Evolutionary conservation across 352 stramenopile genomes (phyloP).

Genomic region (Phytophthora aleatoria): DNA sequence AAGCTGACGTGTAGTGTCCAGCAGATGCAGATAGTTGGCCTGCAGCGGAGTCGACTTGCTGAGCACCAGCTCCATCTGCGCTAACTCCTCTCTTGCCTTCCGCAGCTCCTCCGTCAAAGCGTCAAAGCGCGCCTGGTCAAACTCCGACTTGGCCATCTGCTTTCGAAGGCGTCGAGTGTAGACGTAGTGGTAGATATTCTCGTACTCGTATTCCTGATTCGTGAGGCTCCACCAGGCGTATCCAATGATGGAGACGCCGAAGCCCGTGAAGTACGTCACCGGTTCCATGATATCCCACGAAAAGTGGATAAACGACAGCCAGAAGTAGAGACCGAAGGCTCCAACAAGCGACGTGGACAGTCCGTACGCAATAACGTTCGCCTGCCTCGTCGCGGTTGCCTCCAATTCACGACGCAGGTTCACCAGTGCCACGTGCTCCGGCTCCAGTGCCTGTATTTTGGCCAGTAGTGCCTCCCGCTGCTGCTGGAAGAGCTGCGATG

Average conservation of each 20-base stretch:
- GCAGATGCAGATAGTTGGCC: conserved; percentile 70
- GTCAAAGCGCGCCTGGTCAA: conserved; percentile 58
- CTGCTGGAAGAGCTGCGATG: conserved; percentile 67
- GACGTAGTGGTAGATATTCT: conserved; percentile 88
- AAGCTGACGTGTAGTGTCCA: conserved; percentile 38
- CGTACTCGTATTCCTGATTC: conserved; percentile 89
- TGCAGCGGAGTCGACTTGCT: conserved; percentile 68
- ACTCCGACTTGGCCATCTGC: conserved; percentile 60
- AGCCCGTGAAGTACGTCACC: conserved; percentile 90
- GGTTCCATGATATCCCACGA: conserved; percentile 92
- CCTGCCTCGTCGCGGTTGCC: conserved; percentile 58
- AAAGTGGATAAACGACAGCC: conserved; percentile 89
- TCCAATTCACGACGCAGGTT: conserved; percentile 74
- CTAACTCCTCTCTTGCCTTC: conserved; percentile 45
- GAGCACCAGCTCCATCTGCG: conserved; percentile 62
- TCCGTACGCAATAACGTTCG: conserved; percentile 57
- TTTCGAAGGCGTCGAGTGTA: conserved; percentile 68
- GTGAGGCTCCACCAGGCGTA: conserved; percentile 88
- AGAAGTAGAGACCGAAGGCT: conserved; percentile 87
- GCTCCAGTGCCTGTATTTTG: conserved; percentile 75
- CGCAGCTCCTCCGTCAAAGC: conserved; percentile 45
- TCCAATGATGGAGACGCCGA: conserved; percentile 74
- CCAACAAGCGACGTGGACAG: conserved; percentile 71
- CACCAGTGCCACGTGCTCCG: conserved; percentile 66
- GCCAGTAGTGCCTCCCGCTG: conserved; percentile 63